phyloP scores from a whole-genome alignment of 2,329 filamentous ascomycete species.

The Claviceps monticola region DNA sequence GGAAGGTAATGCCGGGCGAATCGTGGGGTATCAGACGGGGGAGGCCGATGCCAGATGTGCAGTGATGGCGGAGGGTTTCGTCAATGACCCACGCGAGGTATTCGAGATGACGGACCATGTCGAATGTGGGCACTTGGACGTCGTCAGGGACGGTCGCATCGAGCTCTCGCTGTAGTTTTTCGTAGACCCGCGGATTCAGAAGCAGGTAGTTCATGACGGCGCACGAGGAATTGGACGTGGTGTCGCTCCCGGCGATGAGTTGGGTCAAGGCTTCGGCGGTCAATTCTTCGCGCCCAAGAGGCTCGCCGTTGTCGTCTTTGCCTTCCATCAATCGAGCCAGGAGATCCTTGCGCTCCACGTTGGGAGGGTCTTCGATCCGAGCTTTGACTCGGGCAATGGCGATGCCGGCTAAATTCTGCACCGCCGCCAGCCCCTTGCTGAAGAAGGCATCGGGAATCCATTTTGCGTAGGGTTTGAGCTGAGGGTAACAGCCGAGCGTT shows the following conservation, averaged over 20 bases:
- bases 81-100: conserved; percentile 67
- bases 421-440: conserved; percentile 55
- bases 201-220: conserved; percentile 68
- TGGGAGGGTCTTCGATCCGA: conserved; percentile 54
- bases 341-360: conserved; percentile 60
- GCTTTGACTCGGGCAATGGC: conserved; percentile 69
- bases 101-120: conserved; percentile 58
- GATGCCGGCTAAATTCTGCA: conserved; percentile 74
- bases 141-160: conserved; percentile 52
- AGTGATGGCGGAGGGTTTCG: conserved; percentile 77
- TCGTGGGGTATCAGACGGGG: conserved; percentile 57
- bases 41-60: conserved; percentile 73
- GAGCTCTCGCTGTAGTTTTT: conserved; percentile 61
- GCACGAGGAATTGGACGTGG: conserved; percentile 68
- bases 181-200: conserved; percentile 53
- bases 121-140: conserved; percentile 53
- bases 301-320: conserved; percentile 64
- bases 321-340: conserved; percentile 76
- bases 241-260: conserved; percentile 68
- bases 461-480: conserved; percentile 64
- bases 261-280: conserved; percentile 84
- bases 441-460: conserved; percentile 78
- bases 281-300: conserved; percentile 63
- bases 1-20: conserved; percentile 49
- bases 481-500: conserved; percentile 60